phyloP scores from a whole-genome alignment of 768 basidiomycete genomes.

The Russula sp. region DNA sequence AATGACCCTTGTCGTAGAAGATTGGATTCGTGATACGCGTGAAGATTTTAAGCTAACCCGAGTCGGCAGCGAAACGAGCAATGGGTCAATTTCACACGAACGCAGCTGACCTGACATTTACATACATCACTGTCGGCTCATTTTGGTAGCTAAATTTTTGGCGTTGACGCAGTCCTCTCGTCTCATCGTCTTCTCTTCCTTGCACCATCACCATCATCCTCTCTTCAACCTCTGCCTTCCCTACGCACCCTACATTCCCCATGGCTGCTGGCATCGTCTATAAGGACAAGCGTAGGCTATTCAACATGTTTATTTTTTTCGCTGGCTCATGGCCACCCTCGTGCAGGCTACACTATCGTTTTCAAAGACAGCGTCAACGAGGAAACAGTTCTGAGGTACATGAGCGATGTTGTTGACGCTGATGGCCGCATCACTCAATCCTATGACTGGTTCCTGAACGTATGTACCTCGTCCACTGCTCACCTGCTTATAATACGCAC shows the following conservation, averaged over 20 bases:
- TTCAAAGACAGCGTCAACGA: constrained; percentile 12
- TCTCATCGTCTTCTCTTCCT: neutral
- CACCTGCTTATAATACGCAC: neutral
- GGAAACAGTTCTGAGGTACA: constrained; percentile 10
- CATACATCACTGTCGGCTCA: neutral
- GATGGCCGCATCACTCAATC: constrained; percentile 16
- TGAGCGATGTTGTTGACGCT: constrained; percentile 8
- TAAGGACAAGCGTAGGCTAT: constrained; percentile 8
- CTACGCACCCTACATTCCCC: constrained; percentile 2
- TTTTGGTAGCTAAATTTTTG: neutral
- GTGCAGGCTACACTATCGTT: constrained; percentile 12
- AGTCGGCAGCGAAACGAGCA: constrained; percentile 6
- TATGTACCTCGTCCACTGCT: neutral
- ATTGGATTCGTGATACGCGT: too few species aligned
- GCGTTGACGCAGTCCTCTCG: neutral
- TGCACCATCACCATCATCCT: neutral
- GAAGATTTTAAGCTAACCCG: neutral
- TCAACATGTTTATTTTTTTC: neutral
- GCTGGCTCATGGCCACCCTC: neutral
- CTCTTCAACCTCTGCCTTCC: neutral
- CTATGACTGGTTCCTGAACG: constrained; percentile 15
- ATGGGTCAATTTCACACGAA: neutral
- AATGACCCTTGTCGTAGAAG: too few species aligned
- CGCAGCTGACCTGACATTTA: neutral
- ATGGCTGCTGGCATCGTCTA: constrained; percentile 6